Base-by-base conservation (phyloP, 768 basidiomycete species). In the Leccinellum luteum region DNA sequence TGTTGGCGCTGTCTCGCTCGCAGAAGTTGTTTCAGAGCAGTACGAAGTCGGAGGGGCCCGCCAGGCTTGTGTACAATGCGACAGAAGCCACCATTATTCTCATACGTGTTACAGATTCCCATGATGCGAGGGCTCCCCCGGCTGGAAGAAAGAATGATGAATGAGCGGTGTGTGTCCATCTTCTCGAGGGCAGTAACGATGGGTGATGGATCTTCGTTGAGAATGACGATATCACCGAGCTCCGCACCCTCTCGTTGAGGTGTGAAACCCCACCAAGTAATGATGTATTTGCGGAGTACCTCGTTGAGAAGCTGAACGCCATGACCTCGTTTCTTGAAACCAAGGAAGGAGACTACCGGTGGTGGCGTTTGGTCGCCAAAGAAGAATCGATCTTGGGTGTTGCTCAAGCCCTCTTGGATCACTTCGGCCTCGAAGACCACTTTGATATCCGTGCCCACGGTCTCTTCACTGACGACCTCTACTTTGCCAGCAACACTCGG, bases 401-500 rank as follows among this genome's bases (percentile, higher is more conserved):
- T 70, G 41, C 76, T 65, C 23, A 69, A 54, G 47, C 53, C 31
- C 23, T 78, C 80, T 25, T 84, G 78, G 8, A 76, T 66, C 13
- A 78, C 69, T 59, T 94, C 89, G 30, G 90, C 92, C 30, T 81
- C 81, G 69, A 97, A 92, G 3, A 82, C 83, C 44, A 96, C 84
- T 64, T 89, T 90, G 71, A 97, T 94, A 69, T 95, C 93, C 2
- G 95, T 97, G 27, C 95, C 95, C 35, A 85, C 78, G 17, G 85
- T 90, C 74, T 95, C 94, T 61, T 90, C 87, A 59, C 92, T 95
- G 86, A 87, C 88, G 10, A 98, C 94, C 64, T 97, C 95, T 38
- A 97, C 89, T 65, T 93, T 93, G 48, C 95, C 95, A 27, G 86
- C 83, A 52, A 98, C 86, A 61, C 86, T 90, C 47, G 90, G 86